Conservation (phyloP, 495 filamentous ascomycete species). For the Podospora sp. region DNA sequence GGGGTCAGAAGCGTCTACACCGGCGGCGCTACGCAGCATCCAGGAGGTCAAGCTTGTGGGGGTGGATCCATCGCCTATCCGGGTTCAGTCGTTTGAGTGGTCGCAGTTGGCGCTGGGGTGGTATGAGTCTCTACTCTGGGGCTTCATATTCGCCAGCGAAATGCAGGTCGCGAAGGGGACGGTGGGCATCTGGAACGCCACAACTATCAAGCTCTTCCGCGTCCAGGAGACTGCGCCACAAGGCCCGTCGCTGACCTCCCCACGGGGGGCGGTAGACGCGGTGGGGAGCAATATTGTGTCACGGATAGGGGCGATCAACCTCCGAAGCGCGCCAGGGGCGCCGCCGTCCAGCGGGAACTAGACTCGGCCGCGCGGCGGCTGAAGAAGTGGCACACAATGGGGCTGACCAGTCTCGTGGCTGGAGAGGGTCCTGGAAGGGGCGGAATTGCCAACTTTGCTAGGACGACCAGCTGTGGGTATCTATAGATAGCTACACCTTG, state of each 20-base stretch:
- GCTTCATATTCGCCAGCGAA: constrained; percentile 90
- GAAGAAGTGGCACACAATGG: neutral
- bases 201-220: constrained; percentile 80
- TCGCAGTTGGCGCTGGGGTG: constrained; percentile 88
- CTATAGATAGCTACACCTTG: neutral
- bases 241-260: constrained; percentile 78
- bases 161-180: constrained; percentile 86
- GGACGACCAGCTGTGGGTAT: neutral
- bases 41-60: constrained; percentile 50
- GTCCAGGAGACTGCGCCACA: constrained; percentile 82
- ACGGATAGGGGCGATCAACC: constrained; percentile 77
- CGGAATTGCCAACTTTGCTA: constrained; percentile 10
- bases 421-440: neutral
- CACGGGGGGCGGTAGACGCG: constrained; percentile 91
- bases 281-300: constrained; percentile 91
- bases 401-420: constrained; percentile 13
- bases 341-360: constrained; percentile 14
- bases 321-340: constrained; percentile 40
- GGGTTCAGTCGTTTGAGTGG: constrained; percentile 94
- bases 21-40: constrained; percentile 43
- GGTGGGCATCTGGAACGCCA: constrained; percentile 95
- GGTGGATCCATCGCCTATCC: constrained; percentile 74
- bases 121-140: constrained; percentile 95
- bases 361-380: constrained; percentile 5
- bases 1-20: constrained; percentile 37